Base-by-base conservation (phyloP, 345 rosid species). In the Nasturtium officinale region DNA sequence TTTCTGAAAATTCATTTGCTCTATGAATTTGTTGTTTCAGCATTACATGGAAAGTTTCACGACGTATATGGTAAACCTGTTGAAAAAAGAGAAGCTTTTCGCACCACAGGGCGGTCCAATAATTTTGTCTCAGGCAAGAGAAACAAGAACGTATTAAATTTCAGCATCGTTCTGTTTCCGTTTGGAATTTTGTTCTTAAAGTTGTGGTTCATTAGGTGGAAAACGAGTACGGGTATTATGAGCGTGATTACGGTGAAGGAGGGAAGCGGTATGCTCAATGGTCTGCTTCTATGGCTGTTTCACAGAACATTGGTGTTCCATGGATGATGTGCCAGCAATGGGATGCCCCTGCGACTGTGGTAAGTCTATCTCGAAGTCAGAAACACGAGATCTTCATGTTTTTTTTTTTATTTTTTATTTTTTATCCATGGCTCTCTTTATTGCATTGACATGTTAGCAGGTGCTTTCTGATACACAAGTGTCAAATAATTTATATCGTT, bases 101-200 rank as follows among this genome's bases (percentile, higher is more conserved):
- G 93, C 96, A 71, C 85, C 91, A 9, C 99, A 91, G 61, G 99
- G 97, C 59, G 99, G 99, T 73, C 97, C 99, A 47, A 91, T 95
- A 66, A 91, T 95, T 82, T 75, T 95, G 78, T 79, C 99, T 56
- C 99, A 95, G 96, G 99, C 71, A 81, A 85, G 82, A 53, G 47
- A 58, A 48, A 42, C 17, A 48, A 61, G 16, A 38, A 32, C 32
- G 15, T 10, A 32, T 29, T 5, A 8, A 18, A 21, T 13, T 45
- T 45, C 33, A 60, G 43, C 9, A 50, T 48, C 18, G 2, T 42
- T 68, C n/a, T 52, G 20, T 48, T 21, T 29, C 7, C 17, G 12
- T 29, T 17, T 7, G 51, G 52, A 25, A 67, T 23, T 20, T 56
- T 71, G 12, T 21, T 32, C 53, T 67, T 23, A 3, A 46, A 3